Evolutionary conservation across 1,284 basidiomycete genomes (phyloP).

Genomic region (Porodaedalea pini): DNA sequence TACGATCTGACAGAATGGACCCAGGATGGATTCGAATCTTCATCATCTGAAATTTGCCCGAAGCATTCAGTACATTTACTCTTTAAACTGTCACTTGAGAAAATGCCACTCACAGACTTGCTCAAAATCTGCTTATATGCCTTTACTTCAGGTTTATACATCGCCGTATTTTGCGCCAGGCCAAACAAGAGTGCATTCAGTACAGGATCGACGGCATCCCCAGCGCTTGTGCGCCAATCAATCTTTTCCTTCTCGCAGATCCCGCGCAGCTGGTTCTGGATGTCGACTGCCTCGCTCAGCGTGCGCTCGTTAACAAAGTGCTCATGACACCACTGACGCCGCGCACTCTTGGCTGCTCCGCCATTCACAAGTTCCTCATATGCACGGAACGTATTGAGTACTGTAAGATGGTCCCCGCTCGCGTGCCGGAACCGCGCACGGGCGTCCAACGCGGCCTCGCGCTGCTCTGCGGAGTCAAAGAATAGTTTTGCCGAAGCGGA

Average conservation of each 20-base stretch:
- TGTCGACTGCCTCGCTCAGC: conserved; percentile 78
- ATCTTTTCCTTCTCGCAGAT: conserved; percentile 63
- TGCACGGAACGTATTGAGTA: conserved; percentile 79
- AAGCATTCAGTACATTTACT: conserved; percentile 16
- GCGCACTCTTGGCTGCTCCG: conserved; percentile 24
- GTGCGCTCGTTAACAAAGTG: conserved; percentile 86
- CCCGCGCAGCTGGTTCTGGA: conserved; percentile 75
- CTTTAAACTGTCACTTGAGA: conserved; percentile 2
- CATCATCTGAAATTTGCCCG: conserved; percentile 53
- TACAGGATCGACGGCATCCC: conserved; percentile 59
- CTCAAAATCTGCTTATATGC: conserved; percentile 83
- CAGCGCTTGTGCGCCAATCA: conserved; percentile 55
- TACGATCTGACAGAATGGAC: conserved; percentile 75
- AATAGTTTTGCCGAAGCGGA: conserved; percentile 77
- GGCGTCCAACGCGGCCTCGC: conserved; percentile 67
- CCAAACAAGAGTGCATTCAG: conserved; percentile 70
- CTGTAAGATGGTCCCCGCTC: conserved; percentile 88
- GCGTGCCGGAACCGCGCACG: conserved; percentile 77
- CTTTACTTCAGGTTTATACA: conserved; percentile 74
- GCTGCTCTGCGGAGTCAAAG: conserved; percentile 57
- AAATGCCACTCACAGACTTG: conserved; percentile 53
- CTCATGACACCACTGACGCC: conserved; percentile 76
- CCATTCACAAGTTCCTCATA: conserved; percentile 56
- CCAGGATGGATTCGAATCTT: conserved; percentile 78
- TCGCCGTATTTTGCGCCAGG: conserved; percentile 77